Base-by-base conservation (phyloP, 1,139 yeast species). In the Meyerozyma smithsonii region DNA sequence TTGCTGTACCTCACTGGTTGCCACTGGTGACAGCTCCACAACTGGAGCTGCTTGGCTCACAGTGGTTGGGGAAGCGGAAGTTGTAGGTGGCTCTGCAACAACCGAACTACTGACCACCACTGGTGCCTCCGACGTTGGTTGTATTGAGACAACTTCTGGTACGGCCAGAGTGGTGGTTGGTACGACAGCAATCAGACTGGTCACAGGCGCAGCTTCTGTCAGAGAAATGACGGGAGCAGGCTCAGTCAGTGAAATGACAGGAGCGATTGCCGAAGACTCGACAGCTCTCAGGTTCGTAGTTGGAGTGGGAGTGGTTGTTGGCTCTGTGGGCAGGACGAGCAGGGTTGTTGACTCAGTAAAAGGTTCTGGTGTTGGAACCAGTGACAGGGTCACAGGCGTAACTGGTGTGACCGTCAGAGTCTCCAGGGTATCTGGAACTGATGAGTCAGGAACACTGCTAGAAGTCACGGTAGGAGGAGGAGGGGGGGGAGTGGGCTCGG, bases 1-100 rank as follows among this genome's bases (percentile, higher is more conserved):
- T 12, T 46, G 15, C 18, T 39, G 34, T 15, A 44, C 38, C 14
- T 44, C 30, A 28, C 45, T 36, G 14, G 41, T 26, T 6, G 28
- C 39, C 30, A 40, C 12, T 25, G 37, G 23, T 42, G 35, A 14
- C 36, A 32, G 36, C 16, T 28, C 28, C 19, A 21, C 18, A 4
- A 4, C 21, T 46, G 33, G 14, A 43, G 36, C 19, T 23, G 20
- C 36, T 4, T 28, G 8, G 17, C 30, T 16, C 10, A 14, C 30
- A 4, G 28, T 28, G 12, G 39, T 21, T 4, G 32, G 10, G n/a
- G 20, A 10, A 12, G 35, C 11, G 10, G 24, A 5, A 8, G 39
- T 14, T 4, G 32, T 43, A 6, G 46, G 32, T 8, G 41, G 24
- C 7, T 21, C 11, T 14, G 35, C 12, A 21, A 38, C 24, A 10